Conservation (phyloP, 1,284 basidiomycete genomes). For the Anthracocystis walkeri region DNA sequence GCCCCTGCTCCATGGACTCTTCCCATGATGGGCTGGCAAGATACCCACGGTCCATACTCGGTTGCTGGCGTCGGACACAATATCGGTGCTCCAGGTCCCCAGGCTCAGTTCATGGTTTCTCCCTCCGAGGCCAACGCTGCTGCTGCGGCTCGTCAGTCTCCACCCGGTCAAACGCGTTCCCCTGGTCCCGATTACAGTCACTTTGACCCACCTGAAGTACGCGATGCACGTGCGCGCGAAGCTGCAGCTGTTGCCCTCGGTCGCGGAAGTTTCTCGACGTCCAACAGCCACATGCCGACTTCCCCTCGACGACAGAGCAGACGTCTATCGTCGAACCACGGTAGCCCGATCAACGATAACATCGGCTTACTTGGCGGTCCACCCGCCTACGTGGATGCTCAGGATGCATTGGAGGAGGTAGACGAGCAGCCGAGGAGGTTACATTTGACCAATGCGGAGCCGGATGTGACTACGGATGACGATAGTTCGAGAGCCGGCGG, state of each 20-base stretch:
- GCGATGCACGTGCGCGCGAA: conserved; percentile 54
- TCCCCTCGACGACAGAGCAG: conserved; percentile 34
- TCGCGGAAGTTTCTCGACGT: conserved; percentile 23
- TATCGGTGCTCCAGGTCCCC: conserved; percentile 17
- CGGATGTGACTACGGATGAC: conserved; percentile 27
- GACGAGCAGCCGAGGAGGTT: conserved; percentile 31
- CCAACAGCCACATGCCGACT: conserved; percentile 24
- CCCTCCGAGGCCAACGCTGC: conserved; percentile 39
- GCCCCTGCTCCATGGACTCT: conserved; percentile 43
- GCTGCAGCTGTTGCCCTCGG: conserved; percentile 46
- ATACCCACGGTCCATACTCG: conserved; percentile 38
- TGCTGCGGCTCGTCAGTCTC: conserved; percentile 12
- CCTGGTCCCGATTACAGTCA: conserved; percentile 58
- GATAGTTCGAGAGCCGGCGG: conserved; percentile 35
- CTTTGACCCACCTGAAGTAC: conserved; percentile 63
- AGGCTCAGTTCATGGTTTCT: conserved; percentile 46
- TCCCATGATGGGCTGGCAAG: conserved; percentile 47
- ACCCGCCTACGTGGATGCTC: conserved; percentile 49
- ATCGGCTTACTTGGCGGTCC: conserved; percentile 26
- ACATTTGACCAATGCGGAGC: conserved; percentile 46
- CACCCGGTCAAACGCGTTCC: conserved; percentile 20
- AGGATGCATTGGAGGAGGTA: conserved; percentile 36
- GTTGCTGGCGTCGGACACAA: conserved; percentile 44
- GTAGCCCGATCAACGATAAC: conserved; percentile 31
- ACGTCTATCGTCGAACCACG: conserved; percentile 23